Percentiles rank a stretch among this genome's conserved stretches.
Conservation (phyloP, 169 alveolate species). For the Toxoplasma gondii region DNA sequence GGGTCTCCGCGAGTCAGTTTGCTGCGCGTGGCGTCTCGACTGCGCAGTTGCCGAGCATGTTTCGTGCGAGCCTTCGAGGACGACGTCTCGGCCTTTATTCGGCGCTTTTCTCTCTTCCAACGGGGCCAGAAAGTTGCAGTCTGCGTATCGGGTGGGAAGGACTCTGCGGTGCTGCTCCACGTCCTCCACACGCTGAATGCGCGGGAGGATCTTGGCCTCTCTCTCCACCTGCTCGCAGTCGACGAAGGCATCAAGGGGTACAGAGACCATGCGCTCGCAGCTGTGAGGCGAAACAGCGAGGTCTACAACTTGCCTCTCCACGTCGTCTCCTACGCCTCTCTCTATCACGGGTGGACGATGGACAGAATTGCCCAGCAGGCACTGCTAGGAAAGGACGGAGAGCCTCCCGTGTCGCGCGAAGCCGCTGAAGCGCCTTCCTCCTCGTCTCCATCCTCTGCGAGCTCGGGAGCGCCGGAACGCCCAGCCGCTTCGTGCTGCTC, state of each 20-base stretch:
- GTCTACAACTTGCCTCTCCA: slow-evolving; percentile 89
- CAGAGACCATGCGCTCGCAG: slow-evolving; percentile 95
- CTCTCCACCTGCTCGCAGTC: slow-evolving; percentile 91
- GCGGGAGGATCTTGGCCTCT: slow-evolving; percentile 91
- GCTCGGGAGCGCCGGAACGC: too few species aligned
- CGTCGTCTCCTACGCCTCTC: slow-evolving; percentile 85
- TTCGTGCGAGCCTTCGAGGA: slow-evolving; percentile 93
- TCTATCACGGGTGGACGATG: slow-evolving; percentile 93
- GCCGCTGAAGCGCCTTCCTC: background rate
- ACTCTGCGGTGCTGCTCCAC: slow-evolving; percentile 96
- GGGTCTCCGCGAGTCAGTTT: slow-evolving; percentile 21
- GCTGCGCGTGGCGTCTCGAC: slow-evolving; percentile 88
- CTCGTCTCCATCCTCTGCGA: background rate
- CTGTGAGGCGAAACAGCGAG: slow-evolving; percentile 88
- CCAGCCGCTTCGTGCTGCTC: too few species aligned
- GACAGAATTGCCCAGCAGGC: slow-evolving; percentile 92
- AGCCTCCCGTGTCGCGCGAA: background rate
- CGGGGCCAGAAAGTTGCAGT: slow-evolving; percentile 94
- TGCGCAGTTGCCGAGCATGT: slow-evolving; percentile 92
- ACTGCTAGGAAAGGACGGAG: background rate
- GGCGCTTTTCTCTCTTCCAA: slow-evolving; percentile 74
- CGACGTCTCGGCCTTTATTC: slow-evolving; percentile 92
- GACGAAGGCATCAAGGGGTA: slow-evolving; percentile 99
- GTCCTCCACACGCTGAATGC: slow-evolving; percentile 91
- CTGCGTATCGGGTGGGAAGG: slow-evolving; percentile 99